Base-by-base conservation (phyloP, 2,329 filamentous ascomycete genomes). In the Ustulina deusta region DNA sequence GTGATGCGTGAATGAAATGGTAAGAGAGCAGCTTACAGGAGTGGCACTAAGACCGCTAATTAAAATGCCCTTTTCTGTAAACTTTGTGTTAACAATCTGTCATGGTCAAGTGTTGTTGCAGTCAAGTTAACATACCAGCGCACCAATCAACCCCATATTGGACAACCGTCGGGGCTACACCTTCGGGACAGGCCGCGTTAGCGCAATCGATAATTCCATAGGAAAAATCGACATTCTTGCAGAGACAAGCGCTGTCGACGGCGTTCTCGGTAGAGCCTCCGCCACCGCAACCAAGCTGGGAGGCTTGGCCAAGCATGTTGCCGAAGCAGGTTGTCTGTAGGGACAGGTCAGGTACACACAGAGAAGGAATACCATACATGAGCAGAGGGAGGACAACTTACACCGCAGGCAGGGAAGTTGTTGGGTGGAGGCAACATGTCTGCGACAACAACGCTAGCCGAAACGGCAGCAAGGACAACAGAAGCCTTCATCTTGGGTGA, bases 391-490 rank as follows among this genome's bases (percentile, higher is more conserved):
- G 22, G 20, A 6, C 40, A 51, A 82, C 86, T 82, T 84, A 89
- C 87, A 78, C 82, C 86, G 73, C 87, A 89, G 20, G 75, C 65
- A 38, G 85, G 81, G 58, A 88, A 83, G 63, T 78, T 62, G n/a
- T 38, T 77, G 65, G 77, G 61, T 5, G 78, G 78, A 63, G 76
- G 73, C 54, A 79, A 59, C 69, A 79, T 74, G 75, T 86, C 84
- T 46, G 81, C 83, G 20, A 78, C 78, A 68, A 75, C 80, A 46
- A 81, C 74, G 55, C 81, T 78, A 70, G 80, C 80, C 63, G 83
- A 74, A 71, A 81, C 75, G 76, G 80, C 80, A 74, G 83, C 72
- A 69, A 83, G 74, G 72, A 85, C 73, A 72, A 83, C 70, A 65
- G 79, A 75, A 63, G 80, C 79, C 84, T 86, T 87, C 85, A 87